Conservation (phyloP, 768 basidiomycete species). For the Filobasidium floriforme region DNA sequence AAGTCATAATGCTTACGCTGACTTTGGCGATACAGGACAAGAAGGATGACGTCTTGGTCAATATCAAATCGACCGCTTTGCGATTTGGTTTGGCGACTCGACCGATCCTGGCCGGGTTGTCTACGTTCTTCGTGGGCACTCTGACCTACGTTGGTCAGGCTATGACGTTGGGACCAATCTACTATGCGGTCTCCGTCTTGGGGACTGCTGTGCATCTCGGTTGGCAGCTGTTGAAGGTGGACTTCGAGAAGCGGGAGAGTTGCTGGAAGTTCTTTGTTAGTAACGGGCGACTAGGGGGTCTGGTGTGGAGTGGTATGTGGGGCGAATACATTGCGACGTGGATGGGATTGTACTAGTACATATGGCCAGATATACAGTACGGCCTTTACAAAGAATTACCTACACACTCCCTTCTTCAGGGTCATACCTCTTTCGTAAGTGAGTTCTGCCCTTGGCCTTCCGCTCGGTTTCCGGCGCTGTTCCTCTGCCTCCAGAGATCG, state of each 20-base stretch:
- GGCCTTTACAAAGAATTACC: too few species aligned
- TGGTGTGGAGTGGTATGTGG: conserved; percentile 73
- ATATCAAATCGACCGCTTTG: conserved; percentile 88
- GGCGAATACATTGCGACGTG: conserved; percentile 55
- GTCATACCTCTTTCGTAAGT: too few species aligned
- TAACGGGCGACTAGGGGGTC: conserved; percentile 81
- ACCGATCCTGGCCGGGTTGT: conserved; percentile 66
- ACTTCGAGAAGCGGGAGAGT: conserved; percentile 66
- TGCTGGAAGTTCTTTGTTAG: conserved; percentile 86
- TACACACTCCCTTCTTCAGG: too few species aligned
- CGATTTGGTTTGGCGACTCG: conserved; percentile 74
- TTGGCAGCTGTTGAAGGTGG: conserved; percentile 63
- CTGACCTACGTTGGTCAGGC: conserved; percentile 72
- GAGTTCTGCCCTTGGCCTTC: too few species aligned
- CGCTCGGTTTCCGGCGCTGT: too few species aligned
- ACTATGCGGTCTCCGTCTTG: conserved; percentile 66
- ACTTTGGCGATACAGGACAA: conserved; percentile 62
- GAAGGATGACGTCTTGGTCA: conserved; percentile 72
- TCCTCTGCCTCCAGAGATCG: too few species aligned
- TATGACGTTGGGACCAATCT: conserved; percentile 66
- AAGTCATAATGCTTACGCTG: neutral
- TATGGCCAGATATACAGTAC: neutral
- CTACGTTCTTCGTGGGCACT: conserved; percentile 62
- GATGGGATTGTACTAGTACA: neutral
- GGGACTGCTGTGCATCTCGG: conserved; percentile 69